phyloP scores from a whole-genome alignment of 2,329 filamentous ascomycete genomes.

The Lecanicillium sp. region DNA sequence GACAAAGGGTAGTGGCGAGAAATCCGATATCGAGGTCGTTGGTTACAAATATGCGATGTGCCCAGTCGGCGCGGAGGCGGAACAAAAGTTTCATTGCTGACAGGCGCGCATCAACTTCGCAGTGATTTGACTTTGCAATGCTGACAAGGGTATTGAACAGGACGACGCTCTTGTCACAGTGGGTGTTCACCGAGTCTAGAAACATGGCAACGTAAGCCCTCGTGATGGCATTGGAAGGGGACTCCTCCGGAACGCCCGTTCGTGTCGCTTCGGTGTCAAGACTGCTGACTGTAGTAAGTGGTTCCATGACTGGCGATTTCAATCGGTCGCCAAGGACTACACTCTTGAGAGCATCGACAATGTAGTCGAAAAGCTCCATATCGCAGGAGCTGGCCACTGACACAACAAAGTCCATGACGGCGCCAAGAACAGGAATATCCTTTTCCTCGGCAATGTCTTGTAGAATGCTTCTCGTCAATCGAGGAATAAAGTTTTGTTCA shows the following conservation, averaged over 20 bases:
- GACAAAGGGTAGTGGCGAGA: constrained; percentile 64
- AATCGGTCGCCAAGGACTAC: constrained; percentile 43
- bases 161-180: constrained; percentile 55
- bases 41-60: constrained; percentile 66
- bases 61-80: constrained; percentile 74
- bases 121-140: constrained; percentile 52
- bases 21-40: constrained; percentile 63
- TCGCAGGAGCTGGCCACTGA: constrained; percentile 55
- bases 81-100: constrained; percentile 74
- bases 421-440: constrained; percentile 57
- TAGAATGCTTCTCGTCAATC: constrained; percentile 55
- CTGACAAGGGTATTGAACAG: constrained; percentile 57
- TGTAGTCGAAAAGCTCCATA: constrained; percentile 49
- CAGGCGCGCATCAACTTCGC: constrained; percentile 62
- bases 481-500: constrained; percentile 47
- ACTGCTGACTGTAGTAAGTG: constrained; percentile 17
- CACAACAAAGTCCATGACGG: constrained; percentile 56
- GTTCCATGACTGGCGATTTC: constrained; percentile 31
- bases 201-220: constrained; percentile 70
- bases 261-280: constrained; percentile 14
- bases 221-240: constrained; percentile 62
- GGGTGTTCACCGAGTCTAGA: constrained; percentile 60
- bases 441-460: constrained; percentile 53
- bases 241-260: constrained; percentile 25
- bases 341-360: constrained; percentile 43